These are phyloP conservation scores for Lipomyces kockii DNA, from an alignment of 805 yeast species.

Conservation along the genomic window DNA sequence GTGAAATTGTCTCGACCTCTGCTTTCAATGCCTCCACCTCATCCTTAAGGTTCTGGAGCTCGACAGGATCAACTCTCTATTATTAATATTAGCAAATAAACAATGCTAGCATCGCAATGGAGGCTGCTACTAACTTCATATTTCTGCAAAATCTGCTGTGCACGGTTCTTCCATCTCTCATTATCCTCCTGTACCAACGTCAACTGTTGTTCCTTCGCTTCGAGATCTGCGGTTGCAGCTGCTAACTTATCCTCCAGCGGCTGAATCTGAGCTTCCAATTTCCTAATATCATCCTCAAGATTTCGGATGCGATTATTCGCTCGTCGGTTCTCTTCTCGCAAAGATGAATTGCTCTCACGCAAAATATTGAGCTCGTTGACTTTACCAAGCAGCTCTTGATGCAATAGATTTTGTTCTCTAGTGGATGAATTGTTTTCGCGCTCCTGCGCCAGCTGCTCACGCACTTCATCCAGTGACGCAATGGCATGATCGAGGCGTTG, in stretches of 20 bases:
- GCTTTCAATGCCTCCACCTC: conserved; percentile 41
- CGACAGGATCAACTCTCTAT: conserved; percentile 53
- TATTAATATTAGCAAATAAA: background rate
- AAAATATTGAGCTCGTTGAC: conserved; percentile 65
- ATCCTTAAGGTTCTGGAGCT: conserved; percentile 48
- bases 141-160: conserved; percentile 54
- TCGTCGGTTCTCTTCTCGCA: conserved; percentile 57
- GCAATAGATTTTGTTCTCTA: conserved; percentile 44
- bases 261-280: conserved; percentile 46
- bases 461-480: conserved; percentile 58
- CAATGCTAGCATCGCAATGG: background rate
- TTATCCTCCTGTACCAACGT: conserved; percentile 56
- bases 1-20: conserved; percentile 38
- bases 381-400: conserved; percentile 55
- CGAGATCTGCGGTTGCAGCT: conserved; percentile 50
- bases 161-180: conserved; percentile 61
- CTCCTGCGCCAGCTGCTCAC: conserved; percentile 53
- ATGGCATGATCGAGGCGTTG: conserved; percentile 55
- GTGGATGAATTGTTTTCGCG: conserved; percentile 21
- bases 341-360: conserved; percentile 68
- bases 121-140: conserved; percentile 42
- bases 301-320: conserved; percentile 44
- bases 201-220: conserved; percentile 57
- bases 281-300: conserved; percentile 51
- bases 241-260: conserved; percentile 53